Percentiles rank a stretch among this genome's conserved stretches.
Evolutionary conservation across 192 early-diverging fungal genomes (phyloP).

Genomic region (Coemansia sp.): DNA sequence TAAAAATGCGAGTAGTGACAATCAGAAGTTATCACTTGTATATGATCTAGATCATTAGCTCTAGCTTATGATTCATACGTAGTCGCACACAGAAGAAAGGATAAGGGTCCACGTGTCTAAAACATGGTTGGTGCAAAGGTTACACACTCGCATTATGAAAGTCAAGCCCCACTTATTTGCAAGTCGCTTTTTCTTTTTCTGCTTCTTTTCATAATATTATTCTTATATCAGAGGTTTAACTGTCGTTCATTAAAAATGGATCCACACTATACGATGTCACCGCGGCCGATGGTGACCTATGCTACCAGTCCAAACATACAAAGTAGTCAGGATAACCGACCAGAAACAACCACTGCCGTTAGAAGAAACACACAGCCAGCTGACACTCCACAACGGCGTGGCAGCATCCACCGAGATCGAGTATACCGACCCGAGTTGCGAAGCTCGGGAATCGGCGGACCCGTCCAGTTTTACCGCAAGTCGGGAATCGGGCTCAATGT

Average conservation of each 20-base stretch:
- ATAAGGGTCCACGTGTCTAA: background rate
- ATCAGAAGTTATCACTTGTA: background rate
- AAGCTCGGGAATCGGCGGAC: conserved; percentile 3
- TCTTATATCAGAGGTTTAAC: background rate
- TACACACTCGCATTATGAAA: background rate
- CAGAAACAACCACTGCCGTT: background rate
- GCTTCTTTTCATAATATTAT: background rate
- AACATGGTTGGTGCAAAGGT: background rate
- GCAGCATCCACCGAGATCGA: background rate
- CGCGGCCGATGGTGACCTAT: background rate
- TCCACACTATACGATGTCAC: background rate
- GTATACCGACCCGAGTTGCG: background rate
- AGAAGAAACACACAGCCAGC: conserved; percentile 1
- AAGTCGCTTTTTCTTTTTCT: background rate
- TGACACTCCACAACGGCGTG: background rate
- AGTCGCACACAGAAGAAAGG: background rate
- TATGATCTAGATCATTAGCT: background rate
- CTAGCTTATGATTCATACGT: background rate
- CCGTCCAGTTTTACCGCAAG: background rate
- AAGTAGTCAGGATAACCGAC: background rate
- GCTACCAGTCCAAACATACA: background rate
- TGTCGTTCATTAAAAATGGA: background rate
- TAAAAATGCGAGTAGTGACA: background rate
- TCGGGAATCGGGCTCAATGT: conserved; percentile 1
- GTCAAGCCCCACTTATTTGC: background rate